These are phyloP conservation scores for Yamadazyma endophytica DNA, from an alignment of 805 yeast genomes.

Conservation along the genomic window DNA sequence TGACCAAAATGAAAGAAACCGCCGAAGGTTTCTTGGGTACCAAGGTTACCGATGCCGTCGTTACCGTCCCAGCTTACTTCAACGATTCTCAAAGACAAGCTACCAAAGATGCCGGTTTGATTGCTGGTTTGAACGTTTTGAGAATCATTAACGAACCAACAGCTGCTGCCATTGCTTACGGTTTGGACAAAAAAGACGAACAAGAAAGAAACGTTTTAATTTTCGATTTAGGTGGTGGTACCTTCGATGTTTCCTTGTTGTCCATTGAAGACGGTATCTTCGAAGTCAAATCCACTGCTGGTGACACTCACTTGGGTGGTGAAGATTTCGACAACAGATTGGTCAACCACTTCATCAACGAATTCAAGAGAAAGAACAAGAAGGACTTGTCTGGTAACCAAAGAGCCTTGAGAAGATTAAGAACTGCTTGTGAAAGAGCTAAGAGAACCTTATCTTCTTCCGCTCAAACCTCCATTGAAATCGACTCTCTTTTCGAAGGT, in stretches of 20 bases:
- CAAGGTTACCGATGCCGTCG: conserved; percentile 74
- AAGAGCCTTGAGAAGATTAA: conserved; percentile 96
- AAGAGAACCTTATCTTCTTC: conserved; percentile 97
- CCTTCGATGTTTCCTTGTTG: conserved; percentile 44
- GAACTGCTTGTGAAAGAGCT: conserved; percentile 99
- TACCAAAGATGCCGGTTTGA: conserved; percentile 95
- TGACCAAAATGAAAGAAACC: conserved; percentile 85
- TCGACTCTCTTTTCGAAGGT: conserved; percentile 93
- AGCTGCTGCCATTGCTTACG: conserved; percentile 73
- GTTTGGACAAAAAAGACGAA: conserved; percentile 53
- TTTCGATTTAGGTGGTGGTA: conserved; percentile 49
- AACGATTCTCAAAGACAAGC: conserved; percentile 98
- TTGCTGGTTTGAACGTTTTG: conserved; percentile 92
- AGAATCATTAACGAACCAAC: conserved; percentile 94
- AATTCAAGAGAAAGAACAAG: conserved; percentile 97
- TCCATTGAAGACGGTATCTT: conserved; percentile 47
- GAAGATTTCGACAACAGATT: conserved; percentile 97
- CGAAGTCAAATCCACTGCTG: conserved; percentile 48
- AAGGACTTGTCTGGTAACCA: conserved; percentile 90
- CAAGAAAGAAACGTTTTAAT: conserved; percentile 57
- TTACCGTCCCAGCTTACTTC: conserved; percentile 96
- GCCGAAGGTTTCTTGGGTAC: conserved; percentile 77
- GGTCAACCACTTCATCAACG: conserved; percentile 88
- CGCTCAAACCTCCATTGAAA: conserved; percentile 91
- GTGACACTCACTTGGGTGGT: conserved; percentile 72